These are phyloP conservation scores for Trichoderma koningiopsis DNA, from an alignment of 2,329 filamentous ascomycete species.

Conservation along the genomic window DNA sequence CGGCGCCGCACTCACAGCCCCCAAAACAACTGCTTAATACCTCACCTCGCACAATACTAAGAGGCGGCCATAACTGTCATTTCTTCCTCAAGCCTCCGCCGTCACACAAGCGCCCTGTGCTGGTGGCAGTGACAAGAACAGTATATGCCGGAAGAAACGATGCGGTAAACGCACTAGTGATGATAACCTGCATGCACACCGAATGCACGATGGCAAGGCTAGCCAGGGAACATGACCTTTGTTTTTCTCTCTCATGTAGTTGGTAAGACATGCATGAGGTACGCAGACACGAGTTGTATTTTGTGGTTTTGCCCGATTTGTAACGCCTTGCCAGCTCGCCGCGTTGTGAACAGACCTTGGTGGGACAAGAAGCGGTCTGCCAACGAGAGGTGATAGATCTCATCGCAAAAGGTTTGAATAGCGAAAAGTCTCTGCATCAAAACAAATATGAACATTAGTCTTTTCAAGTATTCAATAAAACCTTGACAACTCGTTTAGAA, in stretches of 20 bases:
- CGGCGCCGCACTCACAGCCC: neutral
- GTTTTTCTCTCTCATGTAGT: neutral
- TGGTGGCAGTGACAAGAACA: neutral
- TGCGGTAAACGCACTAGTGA: neutral
- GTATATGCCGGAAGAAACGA: neutral
- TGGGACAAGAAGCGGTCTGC: neutral
- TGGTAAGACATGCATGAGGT: neutral
- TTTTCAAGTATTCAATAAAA: neutral
- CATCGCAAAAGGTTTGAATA: neutral
- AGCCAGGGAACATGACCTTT: neutral
- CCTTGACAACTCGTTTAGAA: neutral
- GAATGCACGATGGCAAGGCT: conserved; percentile 11
- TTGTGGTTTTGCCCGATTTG: neutral
- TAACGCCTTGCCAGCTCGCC: neutral
- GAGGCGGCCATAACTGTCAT: too few species aligned
- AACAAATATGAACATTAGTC: neutral
- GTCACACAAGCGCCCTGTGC: neutral
- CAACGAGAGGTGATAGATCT: too few species aligned
- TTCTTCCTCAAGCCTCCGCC: conserved; percentile 1
- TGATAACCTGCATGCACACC: conserved; percentile 18
- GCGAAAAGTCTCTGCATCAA: neutral
- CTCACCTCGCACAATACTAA: neutral
- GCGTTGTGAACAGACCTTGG: neutral
- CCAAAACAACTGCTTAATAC: neutral
- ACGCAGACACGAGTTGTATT: neutral